Evolutionary conservation across 148 eudicot genomes (phyloP).

Genomic region (Rhododendron simsii): DNA sequence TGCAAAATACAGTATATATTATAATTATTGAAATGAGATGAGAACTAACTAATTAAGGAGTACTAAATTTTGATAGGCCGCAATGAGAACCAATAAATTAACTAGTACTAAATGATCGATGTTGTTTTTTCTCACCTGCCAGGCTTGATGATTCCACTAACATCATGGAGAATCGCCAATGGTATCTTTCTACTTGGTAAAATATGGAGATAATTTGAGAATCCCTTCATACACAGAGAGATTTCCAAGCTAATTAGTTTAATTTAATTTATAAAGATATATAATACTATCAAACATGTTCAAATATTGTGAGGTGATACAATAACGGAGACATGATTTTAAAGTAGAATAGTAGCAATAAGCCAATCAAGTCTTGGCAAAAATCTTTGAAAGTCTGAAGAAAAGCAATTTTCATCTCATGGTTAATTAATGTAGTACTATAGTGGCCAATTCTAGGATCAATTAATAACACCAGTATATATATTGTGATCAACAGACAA

Average conservation of each 20-base stretch:
- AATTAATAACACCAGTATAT: too few species aligned
- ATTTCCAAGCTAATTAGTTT: background rate
- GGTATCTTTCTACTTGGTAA: conserved; percentile 66
- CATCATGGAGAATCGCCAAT: conserved; percentile 67
- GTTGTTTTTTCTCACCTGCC: conserved; percentile 47
- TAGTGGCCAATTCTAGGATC: background rate
- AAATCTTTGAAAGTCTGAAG: background rate
- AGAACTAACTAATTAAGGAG: background rate
- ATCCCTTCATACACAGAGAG: conserved; percentile 29
- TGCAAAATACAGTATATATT: conserved; percentile 15
- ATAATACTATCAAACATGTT: background rate
- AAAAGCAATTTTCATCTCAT: background rate
- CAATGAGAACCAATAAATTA: background rate
- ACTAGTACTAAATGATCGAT: background rate
- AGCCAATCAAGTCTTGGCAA: background rate
- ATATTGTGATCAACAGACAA: too few species aligned
- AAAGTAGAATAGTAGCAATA: background rate
- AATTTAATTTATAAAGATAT: background rate
- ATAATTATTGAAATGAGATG: background rate
- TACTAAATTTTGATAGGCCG: too few species aligned
- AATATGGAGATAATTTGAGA: conserved; percentile 56
- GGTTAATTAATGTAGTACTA: background rate
- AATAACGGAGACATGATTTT: background rate
- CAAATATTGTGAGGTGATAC: too few species aligned
- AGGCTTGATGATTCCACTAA: conserved; percentile 84